Base-by-base conservation (phyloP, 2,329 filamentous ascomycete genomes). In the Plectosphaerella sp. region DNA sequence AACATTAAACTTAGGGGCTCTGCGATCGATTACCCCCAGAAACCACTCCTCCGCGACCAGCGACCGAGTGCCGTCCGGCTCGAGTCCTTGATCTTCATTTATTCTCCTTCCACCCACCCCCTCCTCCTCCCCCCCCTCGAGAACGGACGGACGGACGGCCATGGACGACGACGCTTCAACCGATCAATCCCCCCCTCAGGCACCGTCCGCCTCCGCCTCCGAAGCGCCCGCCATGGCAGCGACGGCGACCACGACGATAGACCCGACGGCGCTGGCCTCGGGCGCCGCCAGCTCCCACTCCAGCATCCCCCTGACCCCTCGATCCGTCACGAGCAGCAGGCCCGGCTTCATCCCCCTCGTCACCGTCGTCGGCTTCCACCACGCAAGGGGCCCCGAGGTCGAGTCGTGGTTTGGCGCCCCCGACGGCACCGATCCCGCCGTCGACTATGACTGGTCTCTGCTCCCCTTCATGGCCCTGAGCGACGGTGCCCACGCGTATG, bases 391-490 rank as follows among this genome's bases (percentile, higher is more conserved):
- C 9, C 94, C 94, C 33, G 94, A 99, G 73, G 88, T 97, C 52
- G 92, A 97, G 74, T 82, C 80, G 62, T 97, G 93, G 89, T 90
- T 96, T 65, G 91, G 91, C 56, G 83, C 72, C 25, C 70, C 86
- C 18, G 85, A 92, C 60, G 88, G 85, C 50, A 77, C 74, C 53
- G 91, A 97, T 69, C 91, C 93, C 11, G 88, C 88, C 4, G 76
- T 72, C 45, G 88, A 92, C 54, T 93, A 95, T 72, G 90, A 94
- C 65, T 99, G 94, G 94, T 80, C 86, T 25, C 71, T 97, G 60
- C 77, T 99, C 56, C 92, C 94, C 0, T 99, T 99, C 70, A 97
- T 97, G 90, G 94, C 94, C 24, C 73, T 99, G 64, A 94, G 90
- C 53, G 94, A 99, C 67, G 94, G 94, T 50, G 94, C 94, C 50